A percentile compares a stretch with the other conserved stretches of the same genome.
These are phyloP conservation scores for Neofusicoccum sp. DNA, from an alignment of 2,329 filamentous ascomycete genomes.

Conservation along the genomic window DNA sequence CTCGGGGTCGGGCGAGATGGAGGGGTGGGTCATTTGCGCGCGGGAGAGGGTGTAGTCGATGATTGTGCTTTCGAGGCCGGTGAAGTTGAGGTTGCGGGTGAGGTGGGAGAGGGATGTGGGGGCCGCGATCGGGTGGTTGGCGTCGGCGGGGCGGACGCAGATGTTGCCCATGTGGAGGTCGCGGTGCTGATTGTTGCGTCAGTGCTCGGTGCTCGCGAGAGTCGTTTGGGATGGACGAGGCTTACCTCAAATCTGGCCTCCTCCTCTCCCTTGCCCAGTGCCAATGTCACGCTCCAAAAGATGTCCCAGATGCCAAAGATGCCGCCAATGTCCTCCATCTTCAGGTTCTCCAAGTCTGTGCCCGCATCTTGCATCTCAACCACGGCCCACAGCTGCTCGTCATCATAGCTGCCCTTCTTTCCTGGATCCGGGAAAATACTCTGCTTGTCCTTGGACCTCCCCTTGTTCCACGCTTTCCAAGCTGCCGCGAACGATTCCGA, in stretches of 20 bases:
- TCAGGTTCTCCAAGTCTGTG: constrained; percentile 45
- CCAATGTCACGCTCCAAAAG: constrained; percentile 65
- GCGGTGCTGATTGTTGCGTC: constrained; percentile 47
- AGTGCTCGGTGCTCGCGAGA: background rate
- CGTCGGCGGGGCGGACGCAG: constrained; percentile 46
- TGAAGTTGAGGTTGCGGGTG: constrained; percentile 49
- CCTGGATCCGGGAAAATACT: constrained; percentile 57
- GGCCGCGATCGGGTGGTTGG: constrained; percentile 27
- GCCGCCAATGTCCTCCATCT: constrained; percentile 29
- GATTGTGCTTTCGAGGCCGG: constrained; percentile 59
- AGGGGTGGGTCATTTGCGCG: constrained; percentile 46
- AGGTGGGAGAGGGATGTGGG: constrained; percentile 27
- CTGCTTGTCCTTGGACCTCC: constrained; percentile 43
- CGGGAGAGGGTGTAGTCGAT: constrained; percentile 68
- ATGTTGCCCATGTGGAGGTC: constrained; percentile 68
- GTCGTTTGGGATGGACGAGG: background rate
- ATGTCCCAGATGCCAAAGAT: constrained; percentile 58
- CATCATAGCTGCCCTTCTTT: constrained; percentile 52
- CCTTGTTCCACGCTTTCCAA: constrained; percentile 46
- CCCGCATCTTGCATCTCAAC: constrained; percentile 67
- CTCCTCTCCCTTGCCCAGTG: constrained; percentile 61
- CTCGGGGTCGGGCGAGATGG: constrained; percentile 12
- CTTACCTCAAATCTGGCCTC: constrained; percentile 57
- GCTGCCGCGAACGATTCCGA: constrained; percentile 49
- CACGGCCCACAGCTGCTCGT: constrained; percentile 61